phyloP scores from a whole-genome alignment of 192 early-diverging fungal species.

The Lunasporangiospora selenospora region DNA sequence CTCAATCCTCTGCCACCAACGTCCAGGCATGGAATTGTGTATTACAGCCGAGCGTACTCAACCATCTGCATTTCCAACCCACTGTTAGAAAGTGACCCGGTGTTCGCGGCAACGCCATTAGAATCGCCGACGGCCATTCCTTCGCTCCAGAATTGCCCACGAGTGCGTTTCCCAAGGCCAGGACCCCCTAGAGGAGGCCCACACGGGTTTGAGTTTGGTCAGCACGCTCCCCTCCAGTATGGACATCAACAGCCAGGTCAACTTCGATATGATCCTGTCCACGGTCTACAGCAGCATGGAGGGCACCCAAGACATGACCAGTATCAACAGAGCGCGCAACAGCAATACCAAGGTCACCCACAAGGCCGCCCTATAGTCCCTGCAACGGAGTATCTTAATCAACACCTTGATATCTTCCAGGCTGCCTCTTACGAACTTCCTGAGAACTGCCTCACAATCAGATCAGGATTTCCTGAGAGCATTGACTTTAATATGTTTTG shows the following conservation, averaged over 20 bases:
- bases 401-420: conserved; percentile 44
- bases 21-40: no score
- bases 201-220: no score
- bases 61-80: no score
- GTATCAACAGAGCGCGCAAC: background rate
- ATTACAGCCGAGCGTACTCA: no score
- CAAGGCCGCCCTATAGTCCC: conserved; percentile 26
- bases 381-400: conserved; percentile 25
- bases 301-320: conserved; percentile 12
- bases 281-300: conserved; percentile 17
- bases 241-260: conserved; percentile 9
- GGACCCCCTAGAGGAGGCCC: conserved; percentile 14
- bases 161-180: conserved; percentile 19
- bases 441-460: conserved; percentile 17
- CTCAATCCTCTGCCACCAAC: no score
- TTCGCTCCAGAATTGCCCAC: conserved; percentile 46
- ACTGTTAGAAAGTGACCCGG: conserved; percentile 53
- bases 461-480: conserved; percentile 17
- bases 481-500: conserved; percentile 22
- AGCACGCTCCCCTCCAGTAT: conserved; percentile 24
- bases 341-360: background rate
- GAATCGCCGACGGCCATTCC: conserved; percentile 53
- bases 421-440: conserved; percentile 30
- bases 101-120: conserved; percentile 49
- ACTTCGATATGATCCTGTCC: conserved; percentile 31